Conservation (phyloP, 257 asterid species). For the Primulina huaijiensis region DNA sequence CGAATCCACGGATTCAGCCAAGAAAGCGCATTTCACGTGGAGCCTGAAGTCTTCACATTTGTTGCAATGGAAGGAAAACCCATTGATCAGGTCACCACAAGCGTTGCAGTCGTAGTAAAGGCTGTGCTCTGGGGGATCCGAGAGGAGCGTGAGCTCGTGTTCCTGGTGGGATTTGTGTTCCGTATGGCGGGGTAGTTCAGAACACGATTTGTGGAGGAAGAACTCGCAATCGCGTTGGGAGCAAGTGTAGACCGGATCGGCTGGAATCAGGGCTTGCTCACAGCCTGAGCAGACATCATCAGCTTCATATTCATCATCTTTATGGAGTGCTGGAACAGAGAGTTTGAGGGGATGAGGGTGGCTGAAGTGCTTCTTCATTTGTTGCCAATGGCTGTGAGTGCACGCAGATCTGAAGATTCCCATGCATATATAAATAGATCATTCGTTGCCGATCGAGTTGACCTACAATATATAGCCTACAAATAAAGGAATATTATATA, state of each 20-base stretch:
- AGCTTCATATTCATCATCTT: not conserved
- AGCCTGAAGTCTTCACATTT: conserved; percentile 25
- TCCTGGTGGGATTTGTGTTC: conserved; percentile 36
- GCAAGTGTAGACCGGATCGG: conserved; percentile 33
- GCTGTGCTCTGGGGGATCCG: conserved; percentile 29
- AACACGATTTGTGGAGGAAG: conserved; percentile 40
- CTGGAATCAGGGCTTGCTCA: conserved; percentile 18
- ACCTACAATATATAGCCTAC: too few species aligned
- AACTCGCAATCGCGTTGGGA: conserved; percentile 35
- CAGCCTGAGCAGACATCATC: conserved; percentile 39
- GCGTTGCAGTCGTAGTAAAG: conserved; percentile 33
- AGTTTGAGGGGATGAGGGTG: conserved; percentile 28
- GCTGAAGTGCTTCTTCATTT: conserved; percentile 33
- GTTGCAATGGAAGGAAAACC: conserved; percentile 34
- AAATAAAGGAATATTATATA: too few species aligned
- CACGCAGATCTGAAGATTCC: too few species aligned
- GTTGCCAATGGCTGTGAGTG: too few species aligned
- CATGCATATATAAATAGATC: too few species aligned
- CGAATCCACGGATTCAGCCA: conserved; percentile 39
- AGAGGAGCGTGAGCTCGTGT: conserved; percentile 29
- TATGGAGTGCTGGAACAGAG: too few species aligned
- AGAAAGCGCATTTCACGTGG: conserved; percentile 40
- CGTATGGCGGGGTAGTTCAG: conserved; percentile 30
- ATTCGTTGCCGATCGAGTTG: too few species aligned
- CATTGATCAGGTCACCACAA: conserved; percentile 29